Evolutionary conservation across 2,329 filamentous ascomycete genomes (phyloP).

Genomic region (Talaromyces amestolkiae): DNA sequence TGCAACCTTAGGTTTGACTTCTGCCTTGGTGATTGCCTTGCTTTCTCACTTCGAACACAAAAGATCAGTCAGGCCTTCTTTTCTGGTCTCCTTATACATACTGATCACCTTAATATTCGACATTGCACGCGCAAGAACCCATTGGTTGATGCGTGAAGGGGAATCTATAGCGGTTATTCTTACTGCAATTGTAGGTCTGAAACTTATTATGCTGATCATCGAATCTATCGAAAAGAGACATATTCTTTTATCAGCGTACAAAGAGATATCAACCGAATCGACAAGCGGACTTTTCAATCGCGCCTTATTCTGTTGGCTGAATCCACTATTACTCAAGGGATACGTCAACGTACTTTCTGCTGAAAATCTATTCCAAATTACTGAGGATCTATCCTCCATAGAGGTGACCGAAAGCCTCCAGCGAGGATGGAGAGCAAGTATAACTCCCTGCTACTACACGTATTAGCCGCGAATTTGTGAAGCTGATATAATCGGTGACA

Average conservation of each 20-base stretch:
- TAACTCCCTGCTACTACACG: background rate
- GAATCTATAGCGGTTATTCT: conserved; percentile 33
- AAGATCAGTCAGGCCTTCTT: conserved; percentile 37
- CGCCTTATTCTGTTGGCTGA: conserved; percentile 48
- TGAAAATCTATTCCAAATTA: conserved; percentile 37
- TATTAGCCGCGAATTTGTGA: background rate
- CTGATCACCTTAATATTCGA: conserved; percentile 44
- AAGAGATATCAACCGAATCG: conserved; percentile 42
- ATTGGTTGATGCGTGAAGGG: conserved; percentile 32
- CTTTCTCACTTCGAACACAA: conserved; percentile 26
- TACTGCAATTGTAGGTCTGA: conserved; percentile 37
- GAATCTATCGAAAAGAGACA: conserved; percentile 39
- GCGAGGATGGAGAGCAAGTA: conserved; percentile 3
- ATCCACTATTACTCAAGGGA: conserved; percentile 23
- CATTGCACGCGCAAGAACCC: conserved; percentile 40
- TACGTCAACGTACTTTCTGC: conserved; percentile 38
- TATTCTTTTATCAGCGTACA: conserved; percentile 31
- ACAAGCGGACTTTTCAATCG: conserved; percentile 46
- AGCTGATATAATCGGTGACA: background rate
- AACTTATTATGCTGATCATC: conserved; percentile 36
- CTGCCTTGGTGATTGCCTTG: background rate
- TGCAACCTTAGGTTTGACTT: background rate
- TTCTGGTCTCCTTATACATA: conserved; percentile 42
- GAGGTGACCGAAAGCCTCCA: background rate
- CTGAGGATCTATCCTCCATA: conserved; percentile 24